These are phyloP conservation scores for Coprinopsis strossmayeri DNA, from an alignment of 768 basidiomycete genomes.

Conservation along the genomic window DNA sequence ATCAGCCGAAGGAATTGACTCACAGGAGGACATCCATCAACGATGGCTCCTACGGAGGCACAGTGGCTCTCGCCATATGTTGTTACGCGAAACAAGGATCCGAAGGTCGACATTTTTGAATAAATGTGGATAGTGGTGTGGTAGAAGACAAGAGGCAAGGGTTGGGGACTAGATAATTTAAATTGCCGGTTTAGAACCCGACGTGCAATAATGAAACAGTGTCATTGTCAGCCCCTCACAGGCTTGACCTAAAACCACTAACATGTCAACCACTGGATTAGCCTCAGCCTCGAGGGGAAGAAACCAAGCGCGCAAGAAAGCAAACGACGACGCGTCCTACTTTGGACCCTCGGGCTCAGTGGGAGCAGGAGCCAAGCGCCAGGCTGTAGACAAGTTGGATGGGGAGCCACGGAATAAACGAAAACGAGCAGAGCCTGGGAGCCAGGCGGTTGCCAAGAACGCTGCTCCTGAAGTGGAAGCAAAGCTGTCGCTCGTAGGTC, in stretches of 20 bases:
- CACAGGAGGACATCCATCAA: constrained; percentile 97
- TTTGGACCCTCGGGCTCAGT: constrained; percentile 44
- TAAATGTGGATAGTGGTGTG: too few species aligned
- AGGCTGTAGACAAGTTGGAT: constrained; percentile 60
- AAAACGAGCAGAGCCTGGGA: constrained; percentile 51
- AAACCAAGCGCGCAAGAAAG: constrained; percentile 56
- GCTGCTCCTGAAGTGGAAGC: constrained; percentile 32
- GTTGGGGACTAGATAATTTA: constrained; percentile 3
- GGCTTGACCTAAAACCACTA: constrained; percentile 8
- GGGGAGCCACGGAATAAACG: constrained; percentile 73
- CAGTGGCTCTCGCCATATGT: constrained; percentile 99
- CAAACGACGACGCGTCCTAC: constrained; percentile 66
- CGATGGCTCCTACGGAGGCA: constrained; percentile 92
- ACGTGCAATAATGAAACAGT: neutral
- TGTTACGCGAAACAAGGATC: constrained; percentile 85
- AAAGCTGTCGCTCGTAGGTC: constrained; percentile 35
- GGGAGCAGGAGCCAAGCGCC: constrained; percentile 52
- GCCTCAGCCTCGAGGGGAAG: constrained; percentile 52
- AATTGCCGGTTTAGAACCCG: constrained; percentile 11
- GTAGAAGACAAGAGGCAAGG: too few species aligned
- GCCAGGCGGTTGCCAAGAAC: constrained; percentile 20
- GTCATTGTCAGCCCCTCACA: neutral
- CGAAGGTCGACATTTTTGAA: constrained; percentile 83
- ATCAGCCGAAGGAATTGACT: constrained; percentile 16
- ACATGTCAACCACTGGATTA: constrained; percentile 29